Base-by-base conservation (phyloP, 768 basidiomycete species). In the Exsudoporus frostii region DNA sequence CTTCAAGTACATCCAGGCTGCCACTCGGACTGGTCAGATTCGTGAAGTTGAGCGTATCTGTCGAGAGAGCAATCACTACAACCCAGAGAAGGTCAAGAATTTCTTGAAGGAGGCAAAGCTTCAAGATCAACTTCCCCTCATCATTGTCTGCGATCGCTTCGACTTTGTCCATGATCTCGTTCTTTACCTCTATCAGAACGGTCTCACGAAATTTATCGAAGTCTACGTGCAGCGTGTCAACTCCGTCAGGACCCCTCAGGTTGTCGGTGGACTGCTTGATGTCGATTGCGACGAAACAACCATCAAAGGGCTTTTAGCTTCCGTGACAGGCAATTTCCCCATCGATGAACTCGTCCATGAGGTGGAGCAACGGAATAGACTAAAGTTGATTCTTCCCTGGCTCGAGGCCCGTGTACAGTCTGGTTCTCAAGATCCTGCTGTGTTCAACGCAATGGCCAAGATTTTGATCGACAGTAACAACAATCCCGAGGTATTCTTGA, bases 61-160 rank as follows among this genome's bases (percentile, higher is more conserved):
- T 68, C 81, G 97, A 49, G 97, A 99, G 76, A 93, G 90, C 71
- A 98, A 98, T 74, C 79, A 78, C 74, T 98, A 98, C 81, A 98
- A 95, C 72, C 92, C 97, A 1, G 97, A 99, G 78, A 99, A 99
- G 74, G 97, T 98, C 82, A 98, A 99, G 81, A 99, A 99, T 75
- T 98, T 98, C 87, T 84, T 98, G 71, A 98, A 98, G 73, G 97
- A 99, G 68, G 95, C 97, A 65, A 95, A 97, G 65, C 85, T 99
- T 27, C 75, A 85, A 34, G 97, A 98, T 68, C 97, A 98, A 69
- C 85, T 99, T 34, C 97, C 97, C 5, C 86, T 99, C 62, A 99
- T 98, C 78, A 98, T 99, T 60, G 97, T 99, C 64, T 98, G 97
- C 81, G 97, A 99, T 70, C 93, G 97, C 36, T 99, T 98, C 79